Conservation (phyloP, 2,329 filamentous ascomycete species). For the Phoma herbarum region DNA sequence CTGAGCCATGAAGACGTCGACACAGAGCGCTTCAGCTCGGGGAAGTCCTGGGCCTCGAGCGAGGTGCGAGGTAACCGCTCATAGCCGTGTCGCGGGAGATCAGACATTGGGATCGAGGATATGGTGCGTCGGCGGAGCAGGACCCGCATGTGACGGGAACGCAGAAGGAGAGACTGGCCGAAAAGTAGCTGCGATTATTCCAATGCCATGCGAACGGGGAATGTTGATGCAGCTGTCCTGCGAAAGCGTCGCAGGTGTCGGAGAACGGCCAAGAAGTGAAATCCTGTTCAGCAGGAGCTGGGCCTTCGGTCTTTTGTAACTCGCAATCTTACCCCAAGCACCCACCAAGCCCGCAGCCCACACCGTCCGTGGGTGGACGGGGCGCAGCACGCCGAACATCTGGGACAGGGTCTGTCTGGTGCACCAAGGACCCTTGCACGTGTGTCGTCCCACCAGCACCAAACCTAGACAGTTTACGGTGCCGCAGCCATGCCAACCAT, state of each 20-base stretch:
- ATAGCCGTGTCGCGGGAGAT: constrained; percentile 39
- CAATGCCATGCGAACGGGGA: constrained; percentile 3
- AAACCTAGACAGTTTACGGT: not conserved
- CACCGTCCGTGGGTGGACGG: not conserved
- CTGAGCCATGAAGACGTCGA: constrained; percentile 39
- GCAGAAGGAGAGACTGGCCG: constrained; percentile 7
- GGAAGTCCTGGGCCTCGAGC: constrained; percentile 33
- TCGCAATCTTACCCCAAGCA: constrained; percentile 22
- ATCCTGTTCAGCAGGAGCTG: not conserved
- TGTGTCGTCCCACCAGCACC: constrained; percentile 7
- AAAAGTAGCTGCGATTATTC: not conserved
- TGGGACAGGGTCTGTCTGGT: constrained; percentile 10
- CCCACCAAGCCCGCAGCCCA: constrained; percentile 3
- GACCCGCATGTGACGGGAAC: constrained; percentile 6
- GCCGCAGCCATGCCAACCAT: constrained; percentile 1
- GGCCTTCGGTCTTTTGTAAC: constrained; percentile 10
- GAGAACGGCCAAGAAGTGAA: not conserved
- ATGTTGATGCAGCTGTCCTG: not conserved
- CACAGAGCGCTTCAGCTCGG: constrained; percentile 23
- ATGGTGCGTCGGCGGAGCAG: constrained; percentile 14
- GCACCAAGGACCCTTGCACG: constrained; percentile 3
- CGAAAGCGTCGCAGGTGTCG: constrained; percentile 1
- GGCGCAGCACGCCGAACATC: constrained; percentile 10
- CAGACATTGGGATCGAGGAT: constrained; percentile 27
- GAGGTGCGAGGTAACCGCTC: constrained; percentile 46